Percentiles rank a stretch among this genome's conserved stretches.
Conservation (phyloP, 78 protist species). For the Carpediemonas membranifera region DNA sequence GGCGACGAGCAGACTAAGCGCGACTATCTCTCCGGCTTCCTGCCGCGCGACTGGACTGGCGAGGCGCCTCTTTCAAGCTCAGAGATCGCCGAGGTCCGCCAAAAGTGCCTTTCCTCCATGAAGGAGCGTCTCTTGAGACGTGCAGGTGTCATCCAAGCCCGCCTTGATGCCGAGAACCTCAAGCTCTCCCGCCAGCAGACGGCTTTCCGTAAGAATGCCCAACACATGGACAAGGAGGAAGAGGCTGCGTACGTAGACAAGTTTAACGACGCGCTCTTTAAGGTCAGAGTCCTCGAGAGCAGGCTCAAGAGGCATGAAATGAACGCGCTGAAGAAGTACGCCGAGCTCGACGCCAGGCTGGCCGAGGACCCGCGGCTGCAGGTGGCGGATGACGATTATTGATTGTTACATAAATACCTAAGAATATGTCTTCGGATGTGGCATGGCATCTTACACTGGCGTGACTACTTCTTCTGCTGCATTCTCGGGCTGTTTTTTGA, state of each 20-base stretch:
- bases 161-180: slow-evolving; percentile 38
- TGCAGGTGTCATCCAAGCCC: slow-evolving; percentile 35
- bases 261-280: slow-evolving; percentile 34
- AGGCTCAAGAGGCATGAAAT: slow-evolving; percentile 15
- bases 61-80: too few species aligned
- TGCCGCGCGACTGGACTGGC: too few species aligned
- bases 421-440: too few species aligned
- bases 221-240: slow-evolving; percentile 17
- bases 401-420: too few species aligned
- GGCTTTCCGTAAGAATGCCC: slow-evolving; percentile 14
- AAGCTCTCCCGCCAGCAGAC: slow-evolving; percentile 4
- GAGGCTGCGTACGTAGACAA: slow-evolving; percentile 33
- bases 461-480: too few species aligned
- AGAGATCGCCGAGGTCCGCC: too few species aligned
- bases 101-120: too few species aligned
- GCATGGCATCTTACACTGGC: too few species aligned
- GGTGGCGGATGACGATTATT: too few species aligned
- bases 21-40: too few species aligned
- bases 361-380: slow-evolving; percentile 23
- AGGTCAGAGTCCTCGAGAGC: neutral
- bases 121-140: slow-evolving; percentile 34
- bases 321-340: slow-evolving; percentile 17
- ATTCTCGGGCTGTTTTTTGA: too few species aligned
- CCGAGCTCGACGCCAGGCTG: slow-evolving; percentile 20
- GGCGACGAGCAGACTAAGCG: too few species aligned